phyloP scores from a whole-genome alignment of 1,284 basidiomycete genomes.

The Pterulicium gracile region DNA sequence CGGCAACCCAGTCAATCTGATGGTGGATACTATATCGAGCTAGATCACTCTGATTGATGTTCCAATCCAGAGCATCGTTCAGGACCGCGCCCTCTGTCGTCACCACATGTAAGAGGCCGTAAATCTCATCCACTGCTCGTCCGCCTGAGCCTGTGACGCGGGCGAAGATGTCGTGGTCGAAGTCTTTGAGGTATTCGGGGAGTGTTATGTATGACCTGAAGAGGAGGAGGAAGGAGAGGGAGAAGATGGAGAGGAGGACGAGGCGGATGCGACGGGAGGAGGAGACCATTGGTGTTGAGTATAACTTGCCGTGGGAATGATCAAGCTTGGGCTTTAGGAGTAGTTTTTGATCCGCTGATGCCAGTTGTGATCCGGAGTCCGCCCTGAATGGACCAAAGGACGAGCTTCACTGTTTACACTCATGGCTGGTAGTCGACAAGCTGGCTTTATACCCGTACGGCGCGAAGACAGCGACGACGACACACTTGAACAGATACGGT shows the following conservation, averaged over 20 bases:
- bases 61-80: constrained; percentile 29
- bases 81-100: constrained; percentile 32
- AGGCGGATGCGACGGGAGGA: not conserved
- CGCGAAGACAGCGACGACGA: not conserved
- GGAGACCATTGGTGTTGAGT: not conserved
- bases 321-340: too few species aligned
- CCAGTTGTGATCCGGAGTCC: too few species aligned
- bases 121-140: constrained; percentile 39
- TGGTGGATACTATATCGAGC: not conserved
- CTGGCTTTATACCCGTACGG: not conserved
- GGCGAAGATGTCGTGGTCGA: not conserved
- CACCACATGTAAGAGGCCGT: constrained; percentile 54
- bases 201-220: not conserved
- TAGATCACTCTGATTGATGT: constrained; percentile 19
- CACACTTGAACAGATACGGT: not conserved
- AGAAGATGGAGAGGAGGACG: not conserved
- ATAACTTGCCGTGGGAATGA: too few species aligned
- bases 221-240: not conserved
- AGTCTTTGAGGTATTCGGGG: not conserved
- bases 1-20: constrained; percentile 35
- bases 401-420: too few species aligned
- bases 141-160: not conserved
- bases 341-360: not conserved
- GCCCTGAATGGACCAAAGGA: too few species aligned
- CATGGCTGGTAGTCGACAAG: too few species aligned